Evolutionary conservation across 441 rosid species (phyloP).

Genomic region (Mallotus japonicus): DNA sequence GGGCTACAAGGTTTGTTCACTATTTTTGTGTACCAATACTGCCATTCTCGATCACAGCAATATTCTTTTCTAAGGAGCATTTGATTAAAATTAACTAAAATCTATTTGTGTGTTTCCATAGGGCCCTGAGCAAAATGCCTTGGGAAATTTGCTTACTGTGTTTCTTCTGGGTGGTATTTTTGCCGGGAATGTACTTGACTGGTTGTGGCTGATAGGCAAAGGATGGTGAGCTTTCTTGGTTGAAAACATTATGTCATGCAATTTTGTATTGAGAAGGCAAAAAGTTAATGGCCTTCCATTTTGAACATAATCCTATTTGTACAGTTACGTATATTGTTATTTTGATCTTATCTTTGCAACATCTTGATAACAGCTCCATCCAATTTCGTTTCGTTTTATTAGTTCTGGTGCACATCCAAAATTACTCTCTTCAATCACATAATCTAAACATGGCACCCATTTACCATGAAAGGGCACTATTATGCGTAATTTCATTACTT

Average conservation of each 20-base stretch:
- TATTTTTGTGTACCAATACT: too few species aligned
- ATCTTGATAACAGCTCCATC: neutral
- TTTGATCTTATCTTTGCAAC: neutral
- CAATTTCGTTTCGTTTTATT: too few species aligned
- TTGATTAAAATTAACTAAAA: conserved; percentile 41
- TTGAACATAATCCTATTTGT: neutral
- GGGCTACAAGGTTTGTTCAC: conserved; percentile 52
- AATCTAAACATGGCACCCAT: too few species aligned
- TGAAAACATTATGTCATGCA: too few species aligned
- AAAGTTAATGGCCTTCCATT: too few species aligned
- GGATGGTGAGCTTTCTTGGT: conserved; percentile 12
- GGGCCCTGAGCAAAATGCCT: conserved; percentile 87
- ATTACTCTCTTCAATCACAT: too few species aligned
- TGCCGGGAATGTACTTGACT: conserved; percentile 10
- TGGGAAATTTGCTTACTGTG: conserved; percentile 67
- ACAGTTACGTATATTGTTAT: neutral
- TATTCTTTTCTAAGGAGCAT: neutral
- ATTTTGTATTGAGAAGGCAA: too few species aligned
- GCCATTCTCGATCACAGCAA: too few species aligned
- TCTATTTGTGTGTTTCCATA: conserved; percentile 18
- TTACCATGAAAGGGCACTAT: too few species aligned
- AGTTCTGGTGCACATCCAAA: too few species aligned
- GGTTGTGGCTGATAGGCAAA: conserved; percentile 25
- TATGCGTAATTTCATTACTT: too few species aligned
- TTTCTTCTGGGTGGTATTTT: conserved; percentile 41